These are phyloP conservation scores for Acephala macrosclerotiorum DNA, from an alignment of 2,329 filamentous ascomycete genomes.

Conservation along the genomic window DNA sequence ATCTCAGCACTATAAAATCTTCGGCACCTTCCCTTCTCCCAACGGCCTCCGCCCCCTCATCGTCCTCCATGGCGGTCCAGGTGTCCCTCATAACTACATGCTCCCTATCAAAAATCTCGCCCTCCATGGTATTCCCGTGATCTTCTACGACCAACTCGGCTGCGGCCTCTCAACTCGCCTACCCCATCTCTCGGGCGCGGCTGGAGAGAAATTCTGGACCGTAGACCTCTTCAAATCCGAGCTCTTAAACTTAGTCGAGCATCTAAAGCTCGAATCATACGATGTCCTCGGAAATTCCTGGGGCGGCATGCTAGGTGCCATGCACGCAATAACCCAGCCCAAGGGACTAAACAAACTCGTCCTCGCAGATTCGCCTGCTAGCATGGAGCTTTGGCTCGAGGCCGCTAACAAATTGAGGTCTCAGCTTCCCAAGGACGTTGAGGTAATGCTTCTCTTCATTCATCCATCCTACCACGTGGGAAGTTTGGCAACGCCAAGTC, in stretches of 20 bases:
- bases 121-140: conserved; percentile 50
- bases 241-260: conserved; percentile 54
- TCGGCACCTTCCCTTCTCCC: conserved; percentile 45
- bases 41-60: conserved; percentile 42
- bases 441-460: too few relatives aligned
- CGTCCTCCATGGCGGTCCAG: conserved; percentile 27
- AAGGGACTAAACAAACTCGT: conserved; percentile 49
- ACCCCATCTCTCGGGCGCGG: conserved; percentile 51
- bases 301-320: conserved; percentile 58
- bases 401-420: conserved; percentile 30
- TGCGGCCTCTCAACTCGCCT: conserved; percentile 57
- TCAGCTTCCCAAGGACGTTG: conserved; percentile 5
- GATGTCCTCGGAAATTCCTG: conserved; percentile 58
- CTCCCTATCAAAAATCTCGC: conserved; percentile 49
- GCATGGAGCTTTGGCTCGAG: conserved; percentile 25
- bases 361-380: conserved; percentile 42
- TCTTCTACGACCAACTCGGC: conserved; percentile 63
- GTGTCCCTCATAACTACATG: conserved; percentile 50
- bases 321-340: conserved; percentile 50
- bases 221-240: conserved; percentile 55
- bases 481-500: too few relatives aligned
- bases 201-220: conserved; percentile 52
- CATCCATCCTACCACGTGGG: too few relatives aligned
- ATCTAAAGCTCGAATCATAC: conserved; percentile 50
- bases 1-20: conserved; percentile 46